Conservation (phyloP, 352 stramenopile species). For the Pythium aphanidermatum region DNA sequence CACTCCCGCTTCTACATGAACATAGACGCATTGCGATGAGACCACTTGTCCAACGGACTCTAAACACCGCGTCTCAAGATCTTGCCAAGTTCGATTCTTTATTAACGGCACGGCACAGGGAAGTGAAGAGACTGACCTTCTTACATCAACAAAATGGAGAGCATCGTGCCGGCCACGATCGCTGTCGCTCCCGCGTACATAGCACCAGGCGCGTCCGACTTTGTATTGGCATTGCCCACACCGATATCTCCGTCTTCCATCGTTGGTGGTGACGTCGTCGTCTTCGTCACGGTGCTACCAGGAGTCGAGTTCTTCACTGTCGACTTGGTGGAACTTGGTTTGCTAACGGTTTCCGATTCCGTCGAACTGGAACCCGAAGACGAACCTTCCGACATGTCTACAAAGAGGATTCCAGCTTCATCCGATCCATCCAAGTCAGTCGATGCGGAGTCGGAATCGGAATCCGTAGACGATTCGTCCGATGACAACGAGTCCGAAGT, state of each 20-base stretch:
- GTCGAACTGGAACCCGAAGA: background rate
- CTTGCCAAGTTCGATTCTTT: too few species aligned
- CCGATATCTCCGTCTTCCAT: too few species aligned
- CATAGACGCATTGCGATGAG: too few species aligned
- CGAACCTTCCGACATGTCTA: background rate
- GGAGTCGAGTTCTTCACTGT: background rate
- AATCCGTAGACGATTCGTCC: too few species aligned
- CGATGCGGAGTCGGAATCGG: too few species aligned
- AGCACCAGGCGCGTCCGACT: slow-evolving; percentile 8
- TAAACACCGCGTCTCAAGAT: too few species aligned
- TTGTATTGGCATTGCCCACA: slow-evolving; percentile 16
- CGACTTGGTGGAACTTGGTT: background rate
- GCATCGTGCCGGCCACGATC: slow-evolving; percentile 1
- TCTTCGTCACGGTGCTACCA: background rate
- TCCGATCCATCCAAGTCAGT: background rate
- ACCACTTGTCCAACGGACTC: too few species aligned
- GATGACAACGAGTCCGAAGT: too few species aligned
- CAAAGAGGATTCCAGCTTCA: background rate
- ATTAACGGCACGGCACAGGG: too few species aligned
- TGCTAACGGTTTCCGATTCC: too few species aligned
- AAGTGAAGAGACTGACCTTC: too few species aligned
- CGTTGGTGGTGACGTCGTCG: background rate
- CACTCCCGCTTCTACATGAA: too few species aligned
- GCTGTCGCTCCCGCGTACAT: slow-evolving; percentile 5
- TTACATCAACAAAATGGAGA: slow-evolving; percentile 9